phyloP scores from a whole-genome alignment of 495 filamentous ascomycete species.

The Penicillium riverlandense region DNA sequence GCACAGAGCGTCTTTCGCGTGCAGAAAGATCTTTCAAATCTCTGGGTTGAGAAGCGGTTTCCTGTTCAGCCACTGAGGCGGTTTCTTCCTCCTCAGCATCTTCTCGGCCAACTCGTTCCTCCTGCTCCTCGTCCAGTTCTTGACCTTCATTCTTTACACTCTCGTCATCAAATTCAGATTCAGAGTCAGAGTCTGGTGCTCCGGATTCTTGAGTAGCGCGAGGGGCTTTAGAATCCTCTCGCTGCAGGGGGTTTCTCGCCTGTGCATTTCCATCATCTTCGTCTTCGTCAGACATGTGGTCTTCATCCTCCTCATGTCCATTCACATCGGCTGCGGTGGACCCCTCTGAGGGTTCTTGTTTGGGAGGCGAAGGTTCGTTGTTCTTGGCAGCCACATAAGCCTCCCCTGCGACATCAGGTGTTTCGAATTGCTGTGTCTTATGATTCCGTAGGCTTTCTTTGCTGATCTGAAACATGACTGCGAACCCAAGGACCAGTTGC shows the following conservation, averaged over 20 bases:
- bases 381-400: not conserved
- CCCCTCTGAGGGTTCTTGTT: not conserved
- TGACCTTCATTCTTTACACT: conserved; percentile 21
- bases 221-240: conserved; percentile 15
- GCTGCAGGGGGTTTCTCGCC: conserved; percentile 24
- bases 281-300: conserved; percentile 22
- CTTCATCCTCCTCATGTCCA: conserved; percentile 9
- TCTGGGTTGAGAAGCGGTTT: conserved; percentile 13
- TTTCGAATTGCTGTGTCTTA: conserved; percentile 52
- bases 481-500: conserved; percentile 80
- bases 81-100: conserved; percentile 9
- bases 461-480: conserved; percentile 79
- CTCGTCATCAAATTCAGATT: conserved; percentile 20
- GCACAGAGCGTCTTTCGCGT: conserved; percentile 39
- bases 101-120: conserved; percentile 11
- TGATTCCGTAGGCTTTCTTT: conserved; percentile 80
- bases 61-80: conserved; percentile 8
- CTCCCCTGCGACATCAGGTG: conserved; percentile 22
- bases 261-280: conserved; percentile 16
- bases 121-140: conserved; percentile 10
- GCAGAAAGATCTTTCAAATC: conserved; percentile 40
- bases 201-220: conserved; percentile 15
- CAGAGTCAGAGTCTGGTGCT: conserved; percentile 12
- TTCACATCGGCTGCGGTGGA: not conserved
- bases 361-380: not conserved